Percentiles rank a stretch among this genome's conserved stretches.
phyloP scores from a whole-genome alignment of 371 early-diverging fungal species.

The Syncephalis fuscata region DNA sequence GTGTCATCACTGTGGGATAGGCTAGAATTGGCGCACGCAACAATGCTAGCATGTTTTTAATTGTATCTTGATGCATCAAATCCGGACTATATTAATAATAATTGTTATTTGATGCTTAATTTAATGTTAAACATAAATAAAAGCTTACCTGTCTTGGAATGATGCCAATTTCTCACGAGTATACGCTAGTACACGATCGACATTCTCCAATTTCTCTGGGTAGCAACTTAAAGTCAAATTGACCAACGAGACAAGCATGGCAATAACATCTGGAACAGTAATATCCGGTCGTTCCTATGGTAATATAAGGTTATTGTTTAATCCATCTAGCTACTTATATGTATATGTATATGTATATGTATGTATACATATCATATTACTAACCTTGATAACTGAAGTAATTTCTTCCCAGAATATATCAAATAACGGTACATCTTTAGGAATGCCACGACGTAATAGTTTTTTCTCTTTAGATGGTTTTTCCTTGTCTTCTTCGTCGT shows the following conservation, averaged over 20 bases:
- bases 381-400: slow-evolving; percentile 72
- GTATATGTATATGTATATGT: neutral
- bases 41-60: slow-evolving; percentile 38
- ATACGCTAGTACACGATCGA: slow-evolving; percentile 76
- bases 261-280: slow-evolving; percentile 72
- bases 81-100: slow-evolving; percentile 25
- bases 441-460: slow-evolving; percentile 49
- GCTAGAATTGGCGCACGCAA: slow-evolving; percentile 56
- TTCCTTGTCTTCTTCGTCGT: slow-evolving; percentile 9
- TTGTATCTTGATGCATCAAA: slow-evolving; percentile 34
- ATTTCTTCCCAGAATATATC: slow-evolving; percentile 91
- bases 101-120: neutral
- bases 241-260: slow-evolving; percentile 66
- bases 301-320: neutral
- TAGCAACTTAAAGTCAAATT: slow-evolving; percentile 87
- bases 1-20: slow-evolving; percentile 40
- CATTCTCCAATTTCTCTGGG: slow-evolving; percentile 67
- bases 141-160: slow-evolving; percentile 17
- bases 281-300: slow-evolving; percentile 73
- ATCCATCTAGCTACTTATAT: too few relatives aligned
- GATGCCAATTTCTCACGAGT: slow-evolving; percentile 46
- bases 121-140: neutral
- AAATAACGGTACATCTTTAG: slow-evolving; percentile 73
- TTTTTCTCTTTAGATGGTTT: slow-evolving; percentile 12
- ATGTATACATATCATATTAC: slow-evolving; percentile 15